Evolutionary conservation across 352 stramenopile genomes (phyloP), one percentile per base, ranked within the genome.

Genomic region (Discostella stelligera): DNA sequence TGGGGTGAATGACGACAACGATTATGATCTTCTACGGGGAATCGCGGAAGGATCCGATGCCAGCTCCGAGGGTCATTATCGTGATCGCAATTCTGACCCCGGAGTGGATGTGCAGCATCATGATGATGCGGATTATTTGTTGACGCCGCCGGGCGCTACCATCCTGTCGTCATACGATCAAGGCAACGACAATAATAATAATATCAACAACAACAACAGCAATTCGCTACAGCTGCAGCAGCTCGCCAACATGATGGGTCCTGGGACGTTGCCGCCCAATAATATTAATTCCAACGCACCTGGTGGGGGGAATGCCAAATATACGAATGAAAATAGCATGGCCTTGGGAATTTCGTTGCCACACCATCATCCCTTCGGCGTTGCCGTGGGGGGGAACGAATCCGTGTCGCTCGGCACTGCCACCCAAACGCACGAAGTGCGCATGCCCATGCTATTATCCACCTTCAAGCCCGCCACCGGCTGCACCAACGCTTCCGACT

Each of bases 391-490:
- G 13, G 66, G 39, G n/a, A 62, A 63, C 18, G 74, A 81, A 59
- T 72, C 67, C 11, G 68, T 74, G 32, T 90, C 82, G 0, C 58
- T 90, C 0, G 84, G 80, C 3, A 92, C 87, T 6, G 84, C 84
- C 13, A 92, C 87, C 18, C 87, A 91, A 73, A 90, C 87, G 3
- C 84, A 92, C 65, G 82, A 90, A 77, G 83, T 90, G 6, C 69
- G 80, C 11, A 91, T 90, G 84, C 87, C 87, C 4, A 90, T 92
- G 87, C 86, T 86, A 39, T 32, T 90, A 3, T 82, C 85, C 3
- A 93, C 79, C n/a, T 93, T 93, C 74, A 91, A 90, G 66, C 87
- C 87, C 8, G 87, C 87, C 14, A 90, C 85, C 14, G 87, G 87
- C 0, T 93, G 87, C 67, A 93, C 85, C 21, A 93, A 93, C 60